phyloP scores from a whole-genome alignment of 202 grass and related monocot species.

The Panicum virgatum region DNA sequence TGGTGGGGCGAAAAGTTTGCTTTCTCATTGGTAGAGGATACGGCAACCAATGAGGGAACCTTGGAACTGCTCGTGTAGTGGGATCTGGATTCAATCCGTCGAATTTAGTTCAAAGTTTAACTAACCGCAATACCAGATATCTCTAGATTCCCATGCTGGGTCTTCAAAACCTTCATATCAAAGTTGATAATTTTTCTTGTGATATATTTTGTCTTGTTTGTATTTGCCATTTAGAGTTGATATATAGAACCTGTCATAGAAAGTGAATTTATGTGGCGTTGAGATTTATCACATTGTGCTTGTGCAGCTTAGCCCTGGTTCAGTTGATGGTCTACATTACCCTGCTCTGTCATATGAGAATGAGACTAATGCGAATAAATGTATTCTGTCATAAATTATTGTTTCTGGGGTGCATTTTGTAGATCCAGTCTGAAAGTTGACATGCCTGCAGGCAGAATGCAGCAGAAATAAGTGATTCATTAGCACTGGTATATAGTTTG shows the following conservation, averaged over 20 bases:
- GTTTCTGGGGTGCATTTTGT: neutral
- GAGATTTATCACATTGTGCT: neutral
- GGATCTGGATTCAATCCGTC: neutral
- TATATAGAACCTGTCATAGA: neutral
- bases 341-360: neutral
- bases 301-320: neutral
- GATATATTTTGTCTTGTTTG: neutral
- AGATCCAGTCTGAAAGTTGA: neutral
- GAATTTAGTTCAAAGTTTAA: neutral
- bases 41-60: neutral
- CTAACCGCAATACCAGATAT: neutral
- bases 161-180: neutral
- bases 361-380: neutral
- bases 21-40: neutral
- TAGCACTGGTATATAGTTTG: neutral
- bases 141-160: neutral
- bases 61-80: neutral
- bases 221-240: neutral
- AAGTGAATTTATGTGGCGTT: neutral
- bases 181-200: neutral
- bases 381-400: neutral
- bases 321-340: neutral
- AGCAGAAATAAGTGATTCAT: neutral
- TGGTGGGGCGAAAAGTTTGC: neutral
- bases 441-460: neutral